Evolutionary conservation across 202 grass and related monocot species (phyloP), one percentile per base, ranked within the genome.

Genomic region (Brachypodium distachyon): DNA sequence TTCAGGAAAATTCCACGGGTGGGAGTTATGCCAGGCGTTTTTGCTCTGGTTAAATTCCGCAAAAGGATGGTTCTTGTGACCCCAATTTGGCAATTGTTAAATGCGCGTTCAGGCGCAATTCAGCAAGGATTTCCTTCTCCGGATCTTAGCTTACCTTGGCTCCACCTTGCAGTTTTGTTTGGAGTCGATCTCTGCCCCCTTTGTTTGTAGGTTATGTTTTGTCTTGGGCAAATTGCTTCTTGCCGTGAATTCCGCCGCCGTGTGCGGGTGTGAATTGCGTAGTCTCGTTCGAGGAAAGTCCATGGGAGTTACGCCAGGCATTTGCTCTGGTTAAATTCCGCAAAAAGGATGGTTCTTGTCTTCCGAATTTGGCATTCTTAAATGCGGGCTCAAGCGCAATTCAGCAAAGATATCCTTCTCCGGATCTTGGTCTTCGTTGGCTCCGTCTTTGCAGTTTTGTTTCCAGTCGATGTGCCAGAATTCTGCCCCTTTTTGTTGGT

Each of bases 201-300:
- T n/a, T n/a, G n/a, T n/a, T n/a, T n/a, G n/a, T n/a, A n/a, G n/a
- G n/a, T n/a, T n/a, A n/a, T n/a, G n/a, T n/a, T n/a, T n/a, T n/a
- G n/a, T n/a, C n/a, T n/a, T n/a, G n/a, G n/a, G n/a, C n/a, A n/a
- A n/a, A n/a, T n/a, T n/a, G n/a, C n/a, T n/a, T n/a, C n/a, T n/a
- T n/a, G n/a, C n/a, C n/a, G n/a, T n/a, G 58, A 67, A 59, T 73
- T 78, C 18, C 18, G 39, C 52, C 9, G 6, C 25, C 33, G 4
- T 6, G 33, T 28, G 39, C 27, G 9, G 1, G 65, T 18, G 48
- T 26, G 26, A 4, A 25, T 73, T 22, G 25, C 19, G 52, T 79
- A 61, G 5, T 22, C 80, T 75, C 51, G 58, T 63, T 86, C 11
- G 73, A 75, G 70, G 70, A 50, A 83, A 82, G 81, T 63, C 55